Evolutionary conservation across 1,284 basidiomycete species (phyloP).

Genomic region (Cutaneotrichosporon mucoides): DNA sequence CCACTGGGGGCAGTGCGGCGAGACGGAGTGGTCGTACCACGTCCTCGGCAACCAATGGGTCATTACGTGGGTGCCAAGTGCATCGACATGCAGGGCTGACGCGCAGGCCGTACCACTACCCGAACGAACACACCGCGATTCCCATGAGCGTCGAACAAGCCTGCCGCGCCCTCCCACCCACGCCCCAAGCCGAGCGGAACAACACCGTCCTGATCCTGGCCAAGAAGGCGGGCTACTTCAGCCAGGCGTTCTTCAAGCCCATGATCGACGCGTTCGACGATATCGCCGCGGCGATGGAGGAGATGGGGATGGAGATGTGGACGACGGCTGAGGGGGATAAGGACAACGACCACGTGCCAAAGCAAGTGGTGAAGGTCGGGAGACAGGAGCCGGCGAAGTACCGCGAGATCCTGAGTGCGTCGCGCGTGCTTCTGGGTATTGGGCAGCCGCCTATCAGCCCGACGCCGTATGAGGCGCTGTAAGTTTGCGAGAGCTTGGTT

Average conservation of each 20-base stretch:
- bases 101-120: constrained; percentile 36
- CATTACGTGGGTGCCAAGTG: constrained; percentile 25
- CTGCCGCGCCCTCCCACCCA: constrained; percentile 29
- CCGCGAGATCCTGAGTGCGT: constrained; percentile 28
- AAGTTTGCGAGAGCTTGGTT: not conserved
- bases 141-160: constrained; percentile 41
- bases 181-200: constrained; percentile 25
- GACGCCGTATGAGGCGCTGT: constrained; percentile 26
- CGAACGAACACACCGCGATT: constrained; percentile 27
- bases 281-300: not conserved
- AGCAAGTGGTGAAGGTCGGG: constrained; percentile 28
- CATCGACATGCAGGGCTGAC: not conserved
- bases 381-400: constrained; percentile 27
- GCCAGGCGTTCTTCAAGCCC: constrained; percentile 14
- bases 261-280: constrained; percentile 4
- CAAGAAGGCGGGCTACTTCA: constrained; percentile 21
- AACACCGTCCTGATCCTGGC: constrained; percentile 39
- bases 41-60: constrained; percentile 43
- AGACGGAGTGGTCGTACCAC: constrained; percentile 34
- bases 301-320: constrained; percentile 29
- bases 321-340: constrained; percentile 28
- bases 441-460: constrained; percentile 40
- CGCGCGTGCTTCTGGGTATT: constrained; percentile 41
- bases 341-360: constrained; percentile 29
- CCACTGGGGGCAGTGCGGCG: constrained; percentile 31